phyloP scores from a whole-genome alignment of 2,329 filamentous ascomycete genomes.

The Aureobasidium lini region DNA sequence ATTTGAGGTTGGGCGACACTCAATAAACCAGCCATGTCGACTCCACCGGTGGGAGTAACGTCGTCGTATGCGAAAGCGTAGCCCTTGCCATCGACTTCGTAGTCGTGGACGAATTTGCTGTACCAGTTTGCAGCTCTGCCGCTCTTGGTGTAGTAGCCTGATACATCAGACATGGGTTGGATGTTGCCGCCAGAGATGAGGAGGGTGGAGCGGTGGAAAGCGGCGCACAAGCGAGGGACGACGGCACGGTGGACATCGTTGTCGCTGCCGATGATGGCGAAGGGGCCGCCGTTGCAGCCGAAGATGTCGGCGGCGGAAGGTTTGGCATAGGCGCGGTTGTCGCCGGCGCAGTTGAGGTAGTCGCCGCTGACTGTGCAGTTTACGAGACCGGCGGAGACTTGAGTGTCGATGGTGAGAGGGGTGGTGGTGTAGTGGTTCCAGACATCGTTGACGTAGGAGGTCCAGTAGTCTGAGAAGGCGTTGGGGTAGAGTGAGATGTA shows the following conservation, averaged over 20 bases:
- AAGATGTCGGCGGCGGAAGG: constrained; percentile 60
- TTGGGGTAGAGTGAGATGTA: constrained; percentile 36
- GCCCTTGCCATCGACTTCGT: constrained; percentile 52
- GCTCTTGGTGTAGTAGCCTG: constrained; percentile 38
- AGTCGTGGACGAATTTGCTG: constrained; percentile 51
- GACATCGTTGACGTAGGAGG: constrained; percentile 43
- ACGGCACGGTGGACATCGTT: constrained; percentile 47
- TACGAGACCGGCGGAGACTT: constrained; percentile 49
- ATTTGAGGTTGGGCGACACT: constrained; percentile 34
- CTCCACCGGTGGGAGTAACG: constrained; percentile 50
- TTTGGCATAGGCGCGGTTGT: constrained; percentile 43
- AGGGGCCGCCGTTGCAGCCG: constrained; percentile 58
- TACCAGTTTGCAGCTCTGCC: constrained; percentile 43
- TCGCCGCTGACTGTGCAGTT: constrained; percentile 39
- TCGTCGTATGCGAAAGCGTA: constrained; percentile 66
- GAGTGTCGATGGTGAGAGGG: constrained; percentile 56
- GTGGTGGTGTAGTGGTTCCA: constrained; percentile 42
- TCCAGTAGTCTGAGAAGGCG: constrained; percentile 45
- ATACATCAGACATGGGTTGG: constrained; percentile 35
- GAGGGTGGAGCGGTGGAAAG: constrained; percentile 67
- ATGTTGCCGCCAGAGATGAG: constrained; percentile 41
- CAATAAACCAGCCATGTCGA: constrained; percentile 47
- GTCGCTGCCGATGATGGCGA: constrained; percentile 37
- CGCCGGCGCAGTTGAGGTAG: constrained; percentile 35
- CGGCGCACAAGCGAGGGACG: constrained; percentile 66